Evolutionary conservation across 352 stramenopile species (phyloP), one percentile per base, ranked within the genome.

Genomic region (Pythium chondricola): DNA sequence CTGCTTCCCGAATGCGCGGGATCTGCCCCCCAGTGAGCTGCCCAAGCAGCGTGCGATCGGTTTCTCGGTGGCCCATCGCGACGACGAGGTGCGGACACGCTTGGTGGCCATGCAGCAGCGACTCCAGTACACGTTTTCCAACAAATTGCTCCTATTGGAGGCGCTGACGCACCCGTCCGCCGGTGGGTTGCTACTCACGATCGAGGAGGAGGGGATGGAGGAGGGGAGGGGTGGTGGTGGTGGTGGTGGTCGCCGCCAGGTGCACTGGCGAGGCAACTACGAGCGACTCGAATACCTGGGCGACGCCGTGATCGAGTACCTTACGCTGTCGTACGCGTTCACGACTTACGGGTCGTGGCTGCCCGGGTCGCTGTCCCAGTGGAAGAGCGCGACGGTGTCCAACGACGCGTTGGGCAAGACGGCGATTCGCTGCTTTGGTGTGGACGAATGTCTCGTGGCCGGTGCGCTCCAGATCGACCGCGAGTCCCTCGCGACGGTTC

Each of bases 221-320:
- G 48, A 67, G 35, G 51, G 37, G 24, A n/a, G n/a, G n/a, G n/a
- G n/a, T n/a, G n/a, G n/a, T n/a, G n/a, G n/a, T n/a, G n/a, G n/a
- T n/a, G n/a, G n/a, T n/a, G n/a, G n/a, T n/a, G n/a, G n/a, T n/a
- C n/a, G n/a, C n/a, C 67, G 56, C 8, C 70, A 76, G 18, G 71
- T 43, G 9, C 54, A 67, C 13, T 93, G 77, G 79, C 80, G 71
- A 44, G 71, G 76, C n/a, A 76, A 96, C 50, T 96, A 96, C 37
- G 83, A 96, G 56, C 82, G 85, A 5, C 51, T 96, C 7, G 85
- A 96, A 53, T 96, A 93, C 46, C 58, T 96, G 16, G 85, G 85
- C 8, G 85, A 96, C 43, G 85, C 85, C 9, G 67, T 96, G 40
- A 90, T 96, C 43, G 85, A 94, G 55, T 96, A 93, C 48, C 52